A percentile compares a stretch with the other conserved stretches of the same genome.
Conservation (phyloP, 164 flowering plant species). For the Dillenia turbinata region DNA sequence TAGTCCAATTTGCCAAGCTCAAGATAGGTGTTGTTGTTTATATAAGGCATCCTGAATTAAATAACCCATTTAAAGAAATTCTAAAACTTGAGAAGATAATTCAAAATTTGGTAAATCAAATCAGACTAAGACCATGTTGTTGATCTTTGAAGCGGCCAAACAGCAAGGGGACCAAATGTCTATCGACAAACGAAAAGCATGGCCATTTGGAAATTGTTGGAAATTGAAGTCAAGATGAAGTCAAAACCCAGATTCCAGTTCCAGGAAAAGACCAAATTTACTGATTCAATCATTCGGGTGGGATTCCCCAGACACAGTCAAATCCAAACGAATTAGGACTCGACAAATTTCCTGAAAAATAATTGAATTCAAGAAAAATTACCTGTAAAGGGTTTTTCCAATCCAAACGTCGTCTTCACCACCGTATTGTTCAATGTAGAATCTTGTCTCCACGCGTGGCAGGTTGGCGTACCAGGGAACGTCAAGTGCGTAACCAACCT, state of each 20-base stretch:
- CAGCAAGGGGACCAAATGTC: no score
- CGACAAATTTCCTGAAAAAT: not conserved
- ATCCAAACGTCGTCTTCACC: constrained; percentile 91
- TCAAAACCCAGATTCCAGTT: no score
- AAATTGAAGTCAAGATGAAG: no score
- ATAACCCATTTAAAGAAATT: not conserved
- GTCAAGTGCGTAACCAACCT: constrained; percentile 81
- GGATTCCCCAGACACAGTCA: no score
- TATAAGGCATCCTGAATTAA: constrained; percentile 61
- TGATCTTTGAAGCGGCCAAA: no score
- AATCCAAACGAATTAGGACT: no score
- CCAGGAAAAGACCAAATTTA: no score
- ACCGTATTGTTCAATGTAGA: constrained; percentile 86
- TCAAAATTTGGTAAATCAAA: no score
- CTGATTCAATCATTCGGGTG: no score
- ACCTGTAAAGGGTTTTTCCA: constrained; percentile 94
- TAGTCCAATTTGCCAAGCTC: constrained; percentile 79
- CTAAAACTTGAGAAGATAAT: not conserved
- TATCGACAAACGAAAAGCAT: not conserved
- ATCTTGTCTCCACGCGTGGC: constrained; percentile 79
- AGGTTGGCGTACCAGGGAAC: constrained; percentile 81
- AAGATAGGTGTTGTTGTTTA: constrained; percentile 64
- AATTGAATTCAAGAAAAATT: not conserved
- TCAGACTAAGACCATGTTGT: no score
- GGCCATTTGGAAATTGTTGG: no score